Conservation (phyloP, 257 asterid genomes). For the Solanum neorickii region DNA sequence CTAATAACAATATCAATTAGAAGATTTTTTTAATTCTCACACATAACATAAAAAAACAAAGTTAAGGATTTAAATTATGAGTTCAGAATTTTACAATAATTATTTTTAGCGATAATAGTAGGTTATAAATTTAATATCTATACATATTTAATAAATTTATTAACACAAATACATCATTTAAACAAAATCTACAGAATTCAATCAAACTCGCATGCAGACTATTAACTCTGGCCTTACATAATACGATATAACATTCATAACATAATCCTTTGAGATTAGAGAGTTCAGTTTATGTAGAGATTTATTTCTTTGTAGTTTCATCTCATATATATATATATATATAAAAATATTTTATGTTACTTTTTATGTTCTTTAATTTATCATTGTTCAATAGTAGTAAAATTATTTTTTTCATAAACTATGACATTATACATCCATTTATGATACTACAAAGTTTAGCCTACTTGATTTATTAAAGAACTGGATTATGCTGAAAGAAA, state of each 20-base stretch:
- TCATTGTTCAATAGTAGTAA: background rate
- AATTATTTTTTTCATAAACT: background rate
- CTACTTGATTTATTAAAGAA: conserved; percentile 13
- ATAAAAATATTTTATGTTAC: no score
- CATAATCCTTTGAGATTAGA: background rate
- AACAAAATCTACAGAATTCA: no score
- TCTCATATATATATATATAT: no score
- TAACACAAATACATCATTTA: background rate
- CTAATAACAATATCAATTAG: no score
- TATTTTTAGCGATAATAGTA: background rate
- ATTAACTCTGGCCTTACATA: background rate
- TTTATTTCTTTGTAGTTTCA: no score
- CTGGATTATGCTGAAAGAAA: conserved; percentile 60
- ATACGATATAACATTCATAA: no score
- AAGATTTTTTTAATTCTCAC: no score
- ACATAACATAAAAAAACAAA: no score
- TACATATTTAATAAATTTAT: no score
- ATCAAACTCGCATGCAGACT: background rate
- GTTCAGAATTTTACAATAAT: background rate
- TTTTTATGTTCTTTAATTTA: background rate
- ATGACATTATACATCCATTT: background rate
- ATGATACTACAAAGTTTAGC: background rate
- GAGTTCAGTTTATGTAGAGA: background rate
- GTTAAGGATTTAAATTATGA: background rate
- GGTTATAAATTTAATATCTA: no score